Conservation (phyloP, 805 yeast species). For the Maudiozyma pseudohumilis region DNA sequence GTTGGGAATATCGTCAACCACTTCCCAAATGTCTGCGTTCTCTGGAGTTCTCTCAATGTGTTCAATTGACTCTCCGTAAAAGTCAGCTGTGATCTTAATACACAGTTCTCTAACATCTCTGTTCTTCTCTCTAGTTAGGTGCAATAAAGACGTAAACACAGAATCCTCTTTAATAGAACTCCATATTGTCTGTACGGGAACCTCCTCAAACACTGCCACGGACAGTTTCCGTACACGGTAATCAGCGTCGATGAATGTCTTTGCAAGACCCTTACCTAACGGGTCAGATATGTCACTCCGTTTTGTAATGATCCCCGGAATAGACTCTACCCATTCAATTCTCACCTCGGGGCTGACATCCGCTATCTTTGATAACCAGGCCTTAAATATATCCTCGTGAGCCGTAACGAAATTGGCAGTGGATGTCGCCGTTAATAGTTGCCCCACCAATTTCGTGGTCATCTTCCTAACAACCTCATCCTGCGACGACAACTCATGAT, state of each 20-base stretch:
- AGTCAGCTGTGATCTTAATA: constrained; percentile 41
- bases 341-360: constrained; percentile 62
- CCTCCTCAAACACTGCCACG: constrained; percentile 39
- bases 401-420: constrained; percentile 47
- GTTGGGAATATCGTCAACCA: constrained; percentile 46
- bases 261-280: constrained; percentile 46
- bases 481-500: constrained; percentile 71
- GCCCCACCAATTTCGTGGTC: constrained; percentile 68
- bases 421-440: constrained; percentile 42
- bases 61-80: constrained; percentile 42
- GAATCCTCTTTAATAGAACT: constrained; percentile 37
- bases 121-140: constrained; percentile 63
- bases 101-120: constrained; percentile 52
- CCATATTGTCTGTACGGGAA: constrained; percentile 40
- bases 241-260: constrained; percentile 65
- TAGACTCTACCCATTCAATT: constrained; percentile 55
- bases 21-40: constrained; percentile 21
- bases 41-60: constrained; percentile 11
- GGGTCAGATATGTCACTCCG: constrained; percentile 43
- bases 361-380: constrained; percentile 66
- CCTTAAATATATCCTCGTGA: constrained; percentile 51
- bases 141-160: constrained; percentile 45
- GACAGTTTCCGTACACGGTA: constrained; percentile 61
- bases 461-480: constrained; percentile 49
- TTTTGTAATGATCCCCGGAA: constrained; percentile 37